Conservation (phyloP, 1,139 yeast species). For the Pichia kudriavzevii region DNA sequence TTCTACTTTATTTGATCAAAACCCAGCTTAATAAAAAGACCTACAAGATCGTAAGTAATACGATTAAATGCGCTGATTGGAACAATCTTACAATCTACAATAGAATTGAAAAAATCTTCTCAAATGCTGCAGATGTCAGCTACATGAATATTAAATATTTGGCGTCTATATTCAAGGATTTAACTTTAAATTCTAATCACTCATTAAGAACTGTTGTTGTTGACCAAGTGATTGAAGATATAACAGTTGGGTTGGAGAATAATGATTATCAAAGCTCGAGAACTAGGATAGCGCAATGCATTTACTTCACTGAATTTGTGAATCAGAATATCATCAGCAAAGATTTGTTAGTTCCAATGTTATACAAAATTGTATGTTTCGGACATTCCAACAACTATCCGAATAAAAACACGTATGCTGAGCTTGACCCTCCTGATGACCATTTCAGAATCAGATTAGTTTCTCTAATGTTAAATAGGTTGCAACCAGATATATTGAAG, state of each 20-base stretch:
- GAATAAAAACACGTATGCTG: constrained; percentile 35
- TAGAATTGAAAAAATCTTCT: constrained; percentile 45
- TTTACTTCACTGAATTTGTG: constrained; percentile 52
- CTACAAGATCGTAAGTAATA: constrained; percentile 30
- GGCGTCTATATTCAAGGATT: constrained; percentile 40
- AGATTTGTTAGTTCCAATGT: constrained; percentile 42
- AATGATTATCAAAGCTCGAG: constrained; percentile 57
- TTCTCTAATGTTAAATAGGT: constrained; percentile 22
- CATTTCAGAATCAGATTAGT: constrained; percentile 65
- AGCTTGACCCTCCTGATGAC: constrained; percentile 56
- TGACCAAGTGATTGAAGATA: constrained; percentile 60
- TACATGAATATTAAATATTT: constrained; percentile 42
- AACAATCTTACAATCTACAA: constrained; percentile 33
- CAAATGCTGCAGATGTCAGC: constrained; percentile 54
- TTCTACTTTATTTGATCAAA: constrained; percentile 42
- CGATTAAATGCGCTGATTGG: constrained; percentile 45
- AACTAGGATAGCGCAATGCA: constrained; percentile 53
- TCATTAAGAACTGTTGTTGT: constrained; percentile 38
- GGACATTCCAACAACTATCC: constrained; percentile 69
- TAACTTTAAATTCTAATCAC: constrained; percentile 32
- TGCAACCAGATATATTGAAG: background rate
- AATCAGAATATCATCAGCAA: constrained; percentile 42
- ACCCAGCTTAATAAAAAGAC: constrained; percentile 42
- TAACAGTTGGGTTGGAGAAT: constrained; percentile 58
- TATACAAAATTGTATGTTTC: constrained; percentile 54